Evolutionary conservation across 768 basidiomycete species (phyloP).

Genomic region (Boletus coccyginus): DNA sequence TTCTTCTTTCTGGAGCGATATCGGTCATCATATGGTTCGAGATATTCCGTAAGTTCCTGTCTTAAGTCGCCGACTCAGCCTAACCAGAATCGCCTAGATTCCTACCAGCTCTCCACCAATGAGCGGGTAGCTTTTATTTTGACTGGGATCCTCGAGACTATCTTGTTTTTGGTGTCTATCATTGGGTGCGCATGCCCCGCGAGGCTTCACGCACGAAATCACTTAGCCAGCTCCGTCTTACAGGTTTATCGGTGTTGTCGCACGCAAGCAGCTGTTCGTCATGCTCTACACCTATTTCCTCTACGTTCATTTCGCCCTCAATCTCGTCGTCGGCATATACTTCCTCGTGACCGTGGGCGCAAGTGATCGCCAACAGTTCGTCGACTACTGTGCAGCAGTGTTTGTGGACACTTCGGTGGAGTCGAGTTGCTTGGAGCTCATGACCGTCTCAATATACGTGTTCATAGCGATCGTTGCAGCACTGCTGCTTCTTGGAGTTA

Average conservation of each 20-base stretch:
- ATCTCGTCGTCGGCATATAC: slow-evolving; percentile 49
- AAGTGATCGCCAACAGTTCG: slow-evolving; percentile 41
- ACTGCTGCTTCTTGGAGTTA: slow-evolving; percentile 50
- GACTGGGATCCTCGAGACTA: slow-evolving; percentile 51
- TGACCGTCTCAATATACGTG: slow-evolving; percentile 42
- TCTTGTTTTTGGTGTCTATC: slow-evolving; percentile 51
- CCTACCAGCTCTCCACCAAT: slow-evolving; percentile 29
- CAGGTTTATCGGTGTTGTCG: slow-evolving; percentile 63
- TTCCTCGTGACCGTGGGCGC: slow-evolving; percentile 49
- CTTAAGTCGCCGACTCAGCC: neutral
- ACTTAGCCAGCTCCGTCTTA: slow-evolving; percentile 1
- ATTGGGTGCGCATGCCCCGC: slow-evolving; percentile 43
- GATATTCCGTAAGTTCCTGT: slow-evolving; percentile 46
- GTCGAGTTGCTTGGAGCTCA: slow-evolving; percentile 43
- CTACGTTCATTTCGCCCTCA: slow-evolving; percentile 56
- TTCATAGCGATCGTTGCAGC: slow-evolving; percentile 44
- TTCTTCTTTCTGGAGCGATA: slow-evolving; percentile 52
- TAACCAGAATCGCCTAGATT: slow-evolving; percentile 27
- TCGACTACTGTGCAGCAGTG: slow-evolving; percentile 44
- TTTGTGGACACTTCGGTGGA: slow-evolving; percentile 41
- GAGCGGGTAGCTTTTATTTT: slow-evolving; percentile 43
- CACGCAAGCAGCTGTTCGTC: slow-evolving; percentile 59
- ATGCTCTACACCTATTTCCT: slow-evolving; percentile 55
- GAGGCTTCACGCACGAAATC: neutral
- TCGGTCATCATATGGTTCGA: slow-evolving; percentile 62